A percentile compares a stretch with the other conserved stretches of the same genome.
Evolutionary conservation across 768 basidiomycete species (phyloP).

Genomic region (Suillus subalutaceus): DNA sequence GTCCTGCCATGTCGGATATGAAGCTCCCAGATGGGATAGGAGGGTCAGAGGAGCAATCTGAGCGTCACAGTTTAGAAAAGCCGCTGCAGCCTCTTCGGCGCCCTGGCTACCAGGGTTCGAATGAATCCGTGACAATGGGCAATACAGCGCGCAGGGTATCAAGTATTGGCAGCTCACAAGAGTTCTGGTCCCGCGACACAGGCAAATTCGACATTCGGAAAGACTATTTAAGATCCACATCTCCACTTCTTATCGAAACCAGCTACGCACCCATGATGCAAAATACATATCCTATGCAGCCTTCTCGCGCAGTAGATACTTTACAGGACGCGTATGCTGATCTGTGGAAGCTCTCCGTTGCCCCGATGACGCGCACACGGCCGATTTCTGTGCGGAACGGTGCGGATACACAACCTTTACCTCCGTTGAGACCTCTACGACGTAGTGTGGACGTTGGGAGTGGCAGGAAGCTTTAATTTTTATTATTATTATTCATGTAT

Average conservation of each 20-base stretch:
- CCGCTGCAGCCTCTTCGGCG: constrained; percentile 26
- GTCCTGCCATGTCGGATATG: constrained; percentile 11
- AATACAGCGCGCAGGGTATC: constrained; percentile 5
- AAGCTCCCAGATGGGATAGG: constrained; percentile 20
- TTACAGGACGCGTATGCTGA: constrained; percentile 6
- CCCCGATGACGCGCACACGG: background rate
- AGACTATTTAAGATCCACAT: background rate
- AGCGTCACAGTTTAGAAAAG: constrained; percentile 20
- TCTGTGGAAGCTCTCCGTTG: constrained; percentile 13
- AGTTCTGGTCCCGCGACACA: constrained; percentile 26
- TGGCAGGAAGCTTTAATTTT: background rate
- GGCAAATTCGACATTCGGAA: constrained; percentile 12
- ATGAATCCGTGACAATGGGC: constrained; percentile 6
- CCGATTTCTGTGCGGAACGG: background rate
- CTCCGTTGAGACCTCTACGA: constrained; percentile 28
- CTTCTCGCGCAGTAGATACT: constrained; percentile 3
- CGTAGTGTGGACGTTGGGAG: constrained; percentile 21
- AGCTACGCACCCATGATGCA: background rate
- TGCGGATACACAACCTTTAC: constrained; percentile 9
- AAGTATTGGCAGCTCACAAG: constrained; percentile 25
- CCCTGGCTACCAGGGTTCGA: constrained; percentile 17
- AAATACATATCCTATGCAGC: constrained; percentile 7
- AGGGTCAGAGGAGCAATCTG: constrained; percentile 16
- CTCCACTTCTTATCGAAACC: background rate
- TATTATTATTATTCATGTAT: background rate